A percentile compares a stretch with the other conserved stretches of the same genome.
Conservation (phyloP, 768 basidiomycete species). For the Kwoniella sp. region DNA sequence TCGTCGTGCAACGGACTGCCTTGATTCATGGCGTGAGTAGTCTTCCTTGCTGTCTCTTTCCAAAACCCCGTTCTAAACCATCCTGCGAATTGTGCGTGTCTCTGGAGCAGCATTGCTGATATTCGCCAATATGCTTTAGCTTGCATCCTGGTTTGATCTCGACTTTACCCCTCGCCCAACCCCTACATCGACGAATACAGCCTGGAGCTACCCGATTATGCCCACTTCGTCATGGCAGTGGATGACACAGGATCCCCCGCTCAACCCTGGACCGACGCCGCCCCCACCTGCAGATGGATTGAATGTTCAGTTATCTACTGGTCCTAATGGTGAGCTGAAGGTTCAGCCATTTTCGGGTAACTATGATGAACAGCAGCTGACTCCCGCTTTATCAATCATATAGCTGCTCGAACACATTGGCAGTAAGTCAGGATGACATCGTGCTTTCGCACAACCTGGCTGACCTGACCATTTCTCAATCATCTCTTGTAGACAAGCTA, state of each 20-base stretch:
- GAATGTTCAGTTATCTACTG: conserved; percentile 48
- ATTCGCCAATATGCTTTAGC: no score
- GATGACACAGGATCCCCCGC: conserved; percentile 30
- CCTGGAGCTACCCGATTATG: conserved; percentile 44
- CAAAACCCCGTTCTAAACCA: background rate
- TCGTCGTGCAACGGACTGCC: conserved; percentile 45
- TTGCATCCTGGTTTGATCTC: conserved; percentile 55
- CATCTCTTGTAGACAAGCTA: conserved; percentile 39
- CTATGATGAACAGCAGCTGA: no score
- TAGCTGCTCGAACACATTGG: conserved; percentile 54
- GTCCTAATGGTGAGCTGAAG: conserved; percentile 44
- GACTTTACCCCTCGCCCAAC: conserved; percentile 45
- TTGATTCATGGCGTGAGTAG: conserved; percentile 50
- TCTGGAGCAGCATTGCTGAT: no score
- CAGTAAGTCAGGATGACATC: no score
- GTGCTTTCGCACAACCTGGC: no score
- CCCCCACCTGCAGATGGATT: conserved; percentile 42
- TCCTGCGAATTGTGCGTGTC: no score
- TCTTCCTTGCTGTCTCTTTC: conserved; percentile 6
- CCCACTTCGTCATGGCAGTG: conserved; percentile 35
- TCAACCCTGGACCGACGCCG: conserved; percentile 49
- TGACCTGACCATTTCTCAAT: background rate
- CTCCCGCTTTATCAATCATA: no score
- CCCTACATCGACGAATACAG: conserved; percentile 23
- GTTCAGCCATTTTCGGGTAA: no score